Evolutionary conservation across 164 flowering plant genomes (phyloP), one percentile per base, ranked within the genome.

Genomic region (Kalanchoe fedtschenkoi): DNA sequence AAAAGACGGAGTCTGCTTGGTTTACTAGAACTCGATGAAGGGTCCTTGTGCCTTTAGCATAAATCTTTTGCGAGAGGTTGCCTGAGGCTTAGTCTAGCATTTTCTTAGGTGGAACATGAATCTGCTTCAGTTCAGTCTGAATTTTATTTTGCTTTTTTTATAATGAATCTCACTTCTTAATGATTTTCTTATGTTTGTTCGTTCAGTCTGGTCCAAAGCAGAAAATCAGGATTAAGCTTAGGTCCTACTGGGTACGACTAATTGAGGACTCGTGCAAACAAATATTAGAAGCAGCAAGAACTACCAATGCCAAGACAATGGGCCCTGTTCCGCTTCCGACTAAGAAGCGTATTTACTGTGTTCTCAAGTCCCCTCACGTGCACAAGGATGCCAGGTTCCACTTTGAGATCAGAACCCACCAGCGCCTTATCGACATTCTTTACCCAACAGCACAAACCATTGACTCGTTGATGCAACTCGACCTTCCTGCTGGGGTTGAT

Each of bases 321-420:
- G 99, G 99, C 16, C 99, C 97, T 60, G 91, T 93, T 15, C 97
- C 97, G 11, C 70, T 93, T 44, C 99, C 99, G 15, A 90, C 97
- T 21, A 88, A 86, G 80, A 93, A 78, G 78, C 62, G 89, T 32
- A 63, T 87, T 29, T 93, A 79, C 58, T 90, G 97, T 76, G 86
- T 90, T n/a, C 89, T 90, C 16, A 91, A 90, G 65, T 93, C 99
- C 24, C 96, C 99, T 0, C 97, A 90, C 57, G 99, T 90, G 22
- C 83, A 93, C 81, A 93, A 93, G 70, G 99, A 93, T 74, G 97
- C 99, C 6, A 85, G 97, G 68, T 84, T 84, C 65, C 96, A 90
- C 66, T 90, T 88, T 64, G 99, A 90, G 81, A 90, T 91, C 63
- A 74, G 97, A 62, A 93, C 99, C 32, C 97, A 93, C 66, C 95